Evolutionary conservation across 2,329 filamentous ascomycete genomes (phyloP), one percentile per base, ranked within the genome.

Genomic region (Cercospora nicotianae): DNA sequence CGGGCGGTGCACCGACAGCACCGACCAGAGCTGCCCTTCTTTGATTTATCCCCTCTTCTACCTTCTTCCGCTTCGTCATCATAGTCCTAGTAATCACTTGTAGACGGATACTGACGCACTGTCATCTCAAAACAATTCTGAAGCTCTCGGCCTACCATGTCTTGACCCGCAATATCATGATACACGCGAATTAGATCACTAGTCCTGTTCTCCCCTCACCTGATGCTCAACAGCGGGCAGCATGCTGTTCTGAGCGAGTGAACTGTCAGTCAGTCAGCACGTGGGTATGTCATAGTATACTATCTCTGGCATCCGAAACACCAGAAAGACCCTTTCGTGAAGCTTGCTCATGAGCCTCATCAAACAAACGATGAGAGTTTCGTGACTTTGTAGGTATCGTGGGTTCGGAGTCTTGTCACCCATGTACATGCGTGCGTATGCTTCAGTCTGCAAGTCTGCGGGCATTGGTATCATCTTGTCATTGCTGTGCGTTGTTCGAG

Each of bases 261-360:
- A 12, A 10, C 9, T 51, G 42, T 48, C 42, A 48, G 42, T 23
- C 18, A 48, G 42, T 5, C 42, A 48, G 42, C 20, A 18, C n/a
- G 42, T 48, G 42, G 18, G 42, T 55, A 30, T 55, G 48, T 55
- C 48, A 55, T 55, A 55, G 48, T 55, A 55, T 55, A n/a, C 48
- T 55, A 55, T 55, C 48, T 55, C 48, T 55, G 48, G 48, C 12
- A 55, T 55, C 48, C 48, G 48, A 55, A 55, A 55, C 48, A n/a
- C 1, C 23, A 3, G 18, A 53, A 4, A 53, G 23, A 16, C 23
- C 48, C 23, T 55, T 55, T 55, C n/a, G 23, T 16, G 12, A 28
- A 55, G 2, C 7, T 30, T 55, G 23, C 12, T 55, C 12, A 3
- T 55, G 48, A 55, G 23, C 48, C 48, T 28, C 48, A 55, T 55